Evolutionary conservation across 1,284 basidiomycete genomes (phyloP).

Genomic region (Naganishia sp.): DNA sequence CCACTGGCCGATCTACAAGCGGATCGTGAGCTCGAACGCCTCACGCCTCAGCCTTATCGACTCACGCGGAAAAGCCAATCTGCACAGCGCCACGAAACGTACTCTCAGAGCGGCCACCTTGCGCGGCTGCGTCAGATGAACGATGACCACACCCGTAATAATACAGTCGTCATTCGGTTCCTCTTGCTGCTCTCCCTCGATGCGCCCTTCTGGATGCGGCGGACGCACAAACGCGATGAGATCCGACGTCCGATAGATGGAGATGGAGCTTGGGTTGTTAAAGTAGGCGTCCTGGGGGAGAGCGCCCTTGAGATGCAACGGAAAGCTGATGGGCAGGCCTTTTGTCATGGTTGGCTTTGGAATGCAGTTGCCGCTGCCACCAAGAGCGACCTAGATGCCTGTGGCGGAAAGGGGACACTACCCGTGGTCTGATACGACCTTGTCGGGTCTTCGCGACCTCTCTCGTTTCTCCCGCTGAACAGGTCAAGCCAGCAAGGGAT

Average conservation of each 20-base stretch:
- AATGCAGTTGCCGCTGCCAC: not conserved
- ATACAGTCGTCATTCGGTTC: conserved; percentile 27
- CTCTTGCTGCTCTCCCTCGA: not conserved
- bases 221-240: conserved; percentile 24
- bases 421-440: not conserved
- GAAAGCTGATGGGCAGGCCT: conserved; percentile 18
- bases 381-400: not conserved
- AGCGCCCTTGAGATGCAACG: conserved; percentile 9
- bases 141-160: conserved; percentile 30
- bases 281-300: conserved; percentile 23
- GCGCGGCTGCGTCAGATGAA: conserved; percentile 27
- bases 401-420: not conserved
- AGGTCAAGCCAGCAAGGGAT: too few relatives aligned
- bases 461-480: too few relatives aligned
- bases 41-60: not conserved
- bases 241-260: conserved; percentile 31
- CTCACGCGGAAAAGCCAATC: conserved; percentile 29
- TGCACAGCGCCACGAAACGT: conserved; percentile 26
- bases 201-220: conserved; percentile 1
- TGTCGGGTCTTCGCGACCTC: not conserved
- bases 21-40: too few relatives aligned
- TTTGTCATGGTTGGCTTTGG: conserved; percentile 12
- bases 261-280: conserved; percentile 30
- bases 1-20: conserved; percentile 9
- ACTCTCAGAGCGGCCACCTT: conserved; percentile 27